Percentiles rank a stretch among this genome's conserved stretches.
Evolutionary conservation across 768 basidiomycete genomes (phyloP).

Genomic region (Mycena latifolia): DNA sequence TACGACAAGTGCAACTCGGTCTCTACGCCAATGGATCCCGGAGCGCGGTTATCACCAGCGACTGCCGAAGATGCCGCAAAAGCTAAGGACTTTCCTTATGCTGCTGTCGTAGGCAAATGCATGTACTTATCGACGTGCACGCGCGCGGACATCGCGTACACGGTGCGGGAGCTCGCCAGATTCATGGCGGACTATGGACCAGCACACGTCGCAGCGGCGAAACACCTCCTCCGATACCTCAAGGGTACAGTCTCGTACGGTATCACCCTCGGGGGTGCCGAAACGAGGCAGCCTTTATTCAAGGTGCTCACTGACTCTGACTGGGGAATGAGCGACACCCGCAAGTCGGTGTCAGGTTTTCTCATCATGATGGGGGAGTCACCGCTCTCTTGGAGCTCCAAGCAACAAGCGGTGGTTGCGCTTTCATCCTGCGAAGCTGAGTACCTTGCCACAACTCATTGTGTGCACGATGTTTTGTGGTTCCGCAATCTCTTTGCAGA

Average conservation of each 20-base stretch:
- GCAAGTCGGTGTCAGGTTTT: conserved; percentile 46
- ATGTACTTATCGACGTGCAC: conserved; percentile 37
- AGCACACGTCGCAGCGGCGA: neutral
- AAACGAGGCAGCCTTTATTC: neutral
- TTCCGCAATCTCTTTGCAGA: conserved; percentile 29
- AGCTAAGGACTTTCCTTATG: conserved; percentile 15
- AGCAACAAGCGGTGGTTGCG: neutral
- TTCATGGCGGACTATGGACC: neutral
- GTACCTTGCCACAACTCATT: conserved; percentile 16
- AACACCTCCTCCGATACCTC: neutral
- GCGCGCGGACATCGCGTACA: neutral
- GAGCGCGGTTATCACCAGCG: conserved; percentile 5
- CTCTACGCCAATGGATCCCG: conserved; percentile 29
- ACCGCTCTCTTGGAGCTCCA: neutral
- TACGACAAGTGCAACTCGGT: conserved; percentile 23
- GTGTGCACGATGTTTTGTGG: conserved; percentile 9
- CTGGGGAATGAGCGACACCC: conserved; percentile 28
- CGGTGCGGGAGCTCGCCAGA: neutral
- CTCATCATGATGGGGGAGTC: conserved; percentile 31
- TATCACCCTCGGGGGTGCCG: neutral
- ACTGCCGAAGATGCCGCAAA: conserved; percentile 6
- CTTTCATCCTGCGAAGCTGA: conserved; percentile 47
- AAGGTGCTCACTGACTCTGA: conserved; percentile 30
- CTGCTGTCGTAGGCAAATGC: conserved; percentile 26
- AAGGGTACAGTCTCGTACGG: neutral